phyloP scores from a whole-genome alignment of 169 alveolate species.

The Plasmodium billcollinsi region DNA sequence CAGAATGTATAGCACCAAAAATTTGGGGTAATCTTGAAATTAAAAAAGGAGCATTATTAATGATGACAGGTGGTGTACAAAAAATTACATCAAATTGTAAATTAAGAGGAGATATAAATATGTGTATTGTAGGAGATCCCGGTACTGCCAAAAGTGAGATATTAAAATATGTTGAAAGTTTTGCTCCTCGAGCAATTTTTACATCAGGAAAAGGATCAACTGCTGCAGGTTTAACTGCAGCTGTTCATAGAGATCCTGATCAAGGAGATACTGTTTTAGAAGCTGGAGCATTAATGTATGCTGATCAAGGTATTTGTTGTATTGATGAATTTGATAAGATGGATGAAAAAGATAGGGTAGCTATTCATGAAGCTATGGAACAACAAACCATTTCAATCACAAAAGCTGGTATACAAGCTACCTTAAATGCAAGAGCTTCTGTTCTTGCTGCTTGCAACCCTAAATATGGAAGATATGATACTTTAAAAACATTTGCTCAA shows the following conservation, averaged over 20 bases:
- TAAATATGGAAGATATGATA: conserved; percentile 95
- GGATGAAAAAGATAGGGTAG: conserved; percentile 97
- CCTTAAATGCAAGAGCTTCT: conserved; percentile 98
- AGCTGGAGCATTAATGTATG: conserved; percentile 98
- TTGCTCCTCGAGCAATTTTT: conserved; percentile 95
- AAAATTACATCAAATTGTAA: conserved; percentile 95
- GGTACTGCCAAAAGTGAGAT: conserved; percentile 98
- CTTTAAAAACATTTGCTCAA: conserved; percentile 91
- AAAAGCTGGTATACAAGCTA: conserved; percentile 98
- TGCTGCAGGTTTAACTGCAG: conserved; percentile 98
- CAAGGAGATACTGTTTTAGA: conserved; percentile 97
- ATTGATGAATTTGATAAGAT: conserved; percentile 98
- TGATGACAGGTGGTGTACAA: conserved; percentile 98
- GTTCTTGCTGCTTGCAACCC: conserved; percentile 99
- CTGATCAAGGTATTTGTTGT: conserved; percentile 98
- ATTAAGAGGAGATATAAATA: conserved; percentile 96
- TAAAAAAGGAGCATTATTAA: conserved; percentile 96
- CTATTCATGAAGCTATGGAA: conserved; percentile 99
- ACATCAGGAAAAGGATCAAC: conserved; percentile 97
- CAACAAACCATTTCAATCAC: conserved; percentile 98
- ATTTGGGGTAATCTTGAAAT: conserved; percentile 97
- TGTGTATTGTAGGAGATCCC: conserved; percentile 99
- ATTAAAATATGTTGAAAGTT: conserved; percentile 93
- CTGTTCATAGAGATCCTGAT: conserved; percentile 97
- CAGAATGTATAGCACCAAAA: conserved; percentile 95